Percentiles rank a stretch among this genome's conserved stretches.
These are phyloP conservation scores for Tilletiopsis washingtonensis DNA, from an alignment of 1,284 basidiomycete genomes.

Conservation along the genomic window DNA sequence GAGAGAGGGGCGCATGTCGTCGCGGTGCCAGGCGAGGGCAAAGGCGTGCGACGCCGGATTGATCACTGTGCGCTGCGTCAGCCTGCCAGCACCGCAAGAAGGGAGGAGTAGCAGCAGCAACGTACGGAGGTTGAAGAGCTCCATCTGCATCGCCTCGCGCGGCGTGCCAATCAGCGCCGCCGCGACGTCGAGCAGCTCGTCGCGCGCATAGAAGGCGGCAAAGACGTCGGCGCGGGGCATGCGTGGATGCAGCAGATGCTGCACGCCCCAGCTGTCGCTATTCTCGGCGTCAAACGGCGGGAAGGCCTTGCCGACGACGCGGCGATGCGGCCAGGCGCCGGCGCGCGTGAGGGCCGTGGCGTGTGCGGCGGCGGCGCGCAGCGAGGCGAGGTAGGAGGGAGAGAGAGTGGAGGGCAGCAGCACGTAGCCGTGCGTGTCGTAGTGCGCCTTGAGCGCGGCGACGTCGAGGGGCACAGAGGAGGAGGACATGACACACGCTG, in stretches of 20 bases:
- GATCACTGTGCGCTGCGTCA: too few relatives aligned
- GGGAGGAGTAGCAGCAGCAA: background rate
- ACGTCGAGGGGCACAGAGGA: too few relatives aligned
- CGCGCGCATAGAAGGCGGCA: slow-evolving; percentile 18
- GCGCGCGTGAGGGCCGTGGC: too few relatives aligned
- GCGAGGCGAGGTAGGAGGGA: too few relatives aligned
- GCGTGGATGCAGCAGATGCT: slow-evolving; percentile 54
- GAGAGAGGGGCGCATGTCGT: slow-evolving; percentile 63
- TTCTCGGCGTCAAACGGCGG: slow-evolving; percentile 60
- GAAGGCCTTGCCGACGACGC: slow-evolving; percentile 72
- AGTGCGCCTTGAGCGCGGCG: too few relatives aligned
- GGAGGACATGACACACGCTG: too few relatives aligned
- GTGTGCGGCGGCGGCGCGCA: too few relatives aligned
- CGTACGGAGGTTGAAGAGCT: slow-evolving; percentile 62
- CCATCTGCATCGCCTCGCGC: slow-evolving; percentile 48
- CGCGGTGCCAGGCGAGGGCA: slow-evolving; percentile 72
- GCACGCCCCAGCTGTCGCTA: slow-evolving; percentile 59
- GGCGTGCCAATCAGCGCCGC: slow-evolving; percentile 15
- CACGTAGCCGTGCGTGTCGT: too few relatives aligned
- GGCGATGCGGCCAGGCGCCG: slow-evolving; percentile 59
- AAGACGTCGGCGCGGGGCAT: slow-evolving; percentile 56
- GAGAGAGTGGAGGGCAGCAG: too few relatives aligned
- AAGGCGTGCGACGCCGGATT: slow-evolving; percentile 64
- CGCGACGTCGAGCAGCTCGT: slow-evolving; percentile 22
- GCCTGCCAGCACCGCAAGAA: background rate